Evolutionary conservation across 108 stramenopile species (phyloP).

Genomic region (Discostella pseudostelligera): DNA sequence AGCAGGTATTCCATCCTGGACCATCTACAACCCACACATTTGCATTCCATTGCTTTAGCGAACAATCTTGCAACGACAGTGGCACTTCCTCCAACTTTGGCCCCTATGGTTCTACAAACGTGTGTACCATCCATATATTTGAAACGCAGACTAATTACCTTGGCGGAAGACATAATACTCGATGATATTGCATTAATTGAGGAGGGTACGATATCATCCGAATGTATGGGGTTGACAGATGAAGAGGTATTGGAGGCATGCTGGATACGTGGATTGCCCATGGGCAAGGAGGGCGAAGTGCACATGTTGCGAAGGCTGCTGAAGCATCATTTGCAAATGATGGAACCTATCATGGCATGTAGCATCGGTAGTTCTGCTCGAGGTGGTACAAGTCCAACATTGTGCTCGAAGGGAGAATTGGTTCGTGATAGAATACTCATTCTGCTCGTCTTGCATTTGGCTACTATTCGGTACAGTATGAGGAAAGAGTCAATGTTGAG

Average conservation of each 20-base stretch:
- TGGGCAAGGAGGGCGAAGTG: slow-evolving; percentile 4
- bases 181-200: slow-evolving; percentile 36
- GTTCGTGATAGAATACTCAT: slow-evolving; percentile 29
- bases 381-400: not conserved
- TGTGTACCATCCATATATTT: slow-evolving; percentile 22
- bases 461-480: slow-evolving; percentile 21
- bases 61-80: slow-evolving; percentile 25
- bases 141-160: slow-evolving; percentile 5
- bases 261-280: slow-evolving; percentile 27
- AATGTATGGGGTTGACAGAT: slow-evolving; percentile 21
- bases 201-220: slow-evolving; percentile 13
- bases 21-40: slow-evolving; percentile 24
- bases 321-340: slow-evolving; percentile 40
- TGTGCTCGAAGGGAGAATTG: slow-evolving; percentile 24
- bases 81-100: slow-evolving; percentile 12
- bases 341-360: slow-evolving; percentile 13
- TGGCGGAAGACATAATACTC: slow-evolving; percentile 33
- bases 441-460: slow-evolving; percentile 37
- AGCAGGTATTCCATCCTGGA: not conserved
- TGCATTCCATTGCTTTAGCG: slow-evolving; percentile 31
- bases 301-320: slow-evolving; percentile 15
- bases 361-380: too few relatives aligned
- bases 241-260: slow-evolving; percentile 32
- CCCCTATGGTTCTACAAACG: slow-evolving; percentile 14
- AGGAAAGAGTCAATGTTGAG: not conserved